Evolutionary conservation across 345 rosid species (phyloP), one percentile per base, ranked within the genome.

Genomic region (Hibiscus syriacus): DNA sequence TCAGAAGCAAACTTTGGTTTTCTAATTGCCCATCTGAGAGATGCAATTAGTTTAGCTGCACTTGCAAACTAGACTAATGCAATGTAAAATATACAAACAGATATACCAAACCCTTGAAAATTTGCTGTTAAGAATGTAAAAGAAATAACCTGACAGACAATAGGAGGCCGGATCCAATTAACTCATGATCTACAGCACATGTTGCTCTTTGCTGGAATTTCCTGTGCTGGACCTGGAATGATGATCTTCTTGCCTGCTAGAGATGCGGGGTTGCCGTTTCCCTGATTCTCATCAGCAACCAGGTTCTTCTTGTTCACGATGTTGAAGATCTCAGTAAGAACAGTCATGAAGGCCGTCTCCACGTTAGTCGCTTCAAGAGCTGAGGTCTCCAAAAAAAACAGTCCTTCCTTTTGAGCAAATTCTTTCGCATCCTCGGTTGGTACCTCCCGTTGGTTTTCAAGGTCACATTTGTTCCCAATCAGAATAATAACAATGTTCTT

Each of bases 401-500:
- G 78, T 8, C 93, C 91, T 80, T 90, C 96, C 79, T 86, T 87
- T 73, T 87, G 78, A 0, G 96, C 87, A 73, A 90, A 90, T 74
- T 87, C 96, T 73, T 80, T 87, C 0, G 92, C 90, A 64, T 90
- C 91, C 54, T 90, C 88, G 0, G 77, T 80, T 5, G 91, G 82
- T 36, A 90, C 86, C 0, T 81, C 83, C 26, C 91, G 80, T 48
- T 83, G 87, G 78, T 84, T 77, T 67, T 85, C 87, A 1, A 90
- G 85, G 74, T 90, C 96, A 16, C 72, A 74, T 71, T 90, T 90
- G 85, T 90, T 90, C 0, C 92, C 96, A 1, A 85, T 76, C 57
- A 90, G 76, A 66, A 87, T 83, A 45, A 90, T 85, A 46, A 90
- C 92, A 38, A 87, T 90, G 74, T 90, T 90, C 84, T 90, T 90